Evolutionary conservation across 2,329 filamentous ascomycete genomes (phyloP).

Genomic region (Thelonectria rubi): DNA sequence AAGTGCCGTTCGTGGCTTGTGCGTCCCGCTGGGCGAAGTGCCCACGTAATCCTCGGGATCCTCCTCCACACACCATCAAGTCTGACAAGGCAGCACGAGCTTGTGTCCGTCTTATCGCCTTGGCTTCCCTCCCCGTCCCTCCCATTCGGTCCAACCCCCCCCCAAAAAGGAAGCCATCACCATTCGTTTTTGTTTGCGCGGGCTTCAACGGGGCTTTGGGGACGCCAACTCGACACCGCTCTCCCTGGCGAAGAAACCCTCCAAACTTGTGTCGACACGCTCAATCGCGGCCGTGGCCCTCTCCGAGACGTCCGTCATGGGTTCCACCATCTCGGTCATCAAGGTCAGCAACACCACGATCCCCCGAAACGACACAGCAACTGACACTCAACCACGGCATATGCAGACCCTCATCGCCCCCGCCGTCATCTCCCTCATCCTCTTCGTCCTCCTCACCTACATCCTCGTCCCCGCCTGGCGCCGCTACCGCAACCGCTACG

Average conservation of each 20-base stretch:
- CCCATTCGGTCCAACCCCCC: no score
- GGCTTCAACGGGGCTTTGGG: neutral
- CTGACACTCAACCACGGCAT: constrained; percentile 30
- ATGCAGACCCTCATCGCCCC: constrained; percentile 74
- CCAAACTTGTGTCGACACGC: neutral
- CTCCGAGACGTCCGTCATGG: constrained; percentile 38
- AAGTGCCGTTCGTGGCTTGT: no score
- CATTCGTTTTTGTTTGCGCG: neutral
- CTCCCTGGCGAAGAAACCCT: no score
- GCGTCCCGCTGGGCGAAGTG: no score
- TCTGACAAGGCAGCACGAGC: no score
- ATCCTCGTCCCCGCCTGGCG: constrained; percentile 74
- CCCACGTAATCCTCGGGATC: no score
- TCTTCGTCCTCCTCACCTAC: constrained; percentile 74
- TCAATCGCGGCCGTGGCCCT: neutral
- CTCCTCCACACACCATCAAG: no score
- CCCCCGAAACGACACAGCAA: constrained; percentile 12
- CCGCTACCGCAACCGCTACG: constrained; percentile 74
- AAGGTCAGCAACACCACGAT: constrained; percentile 44
- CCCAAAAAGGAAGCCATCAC: neutral
- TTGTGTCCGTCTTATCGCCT: no score
- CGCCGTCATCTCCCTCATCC: constrained; percentile 72
- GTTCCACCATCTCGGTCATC: constrained; percentile 47
- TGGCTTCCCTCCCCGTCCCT: no score
- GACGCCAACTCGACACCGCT: neutral